These are phyloP conservation scores for Fusarium sp. DNA, from an alignment of 2,329 filamentous ascomycete genomes.

Conservation along the genomic window DNA sequence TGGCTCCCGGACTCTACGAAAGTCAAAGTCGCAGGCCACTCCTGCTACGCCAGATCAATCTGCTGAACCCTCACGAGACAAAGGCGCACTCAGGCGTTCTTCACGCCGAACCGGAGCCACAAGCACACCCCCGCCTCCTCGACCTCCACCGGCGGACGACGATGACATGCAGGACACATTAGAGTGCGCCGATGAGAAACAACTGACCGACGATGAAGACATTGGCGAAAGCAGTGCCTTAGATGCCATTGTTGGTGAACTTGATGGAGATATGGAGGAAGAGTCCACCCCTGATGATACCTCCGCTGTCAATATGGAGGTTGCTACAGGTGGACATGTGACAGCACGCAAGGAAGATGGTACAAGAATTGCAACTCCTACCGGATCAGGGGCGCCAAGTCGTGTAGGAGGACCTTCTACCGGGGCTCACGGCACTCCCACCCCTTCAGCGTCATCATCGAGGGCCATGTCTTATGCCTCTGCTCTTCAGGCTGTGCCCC, in stretches of 20 bases:
- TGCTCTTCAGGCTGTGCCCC: conserved; percentile 83
- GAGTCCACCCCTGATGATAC: conserved; percentile 76
- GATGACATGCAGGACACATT: conserved; percentile 79
- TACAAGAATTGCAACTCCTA: conserved; percentile 86
- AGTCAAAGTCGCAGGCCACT: conserved; percentile 65
- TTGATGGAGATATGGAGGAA: conserved; percentile 88
- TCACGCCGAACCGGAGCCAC: conserved; percentile 71
- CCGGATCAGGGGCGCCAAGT: conserved; percentile 65
- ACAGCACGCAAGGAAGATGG: conserved; percentile 94
- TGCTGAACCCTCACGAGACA: conserved; percentile 70
- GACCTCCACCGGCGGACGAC: conserved; percentile 69
- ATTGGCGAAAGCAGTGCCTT: conserved; percentile 77
- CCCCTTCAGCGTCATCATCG: conserved; percentile 69
- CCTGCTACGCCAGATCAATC: conserved; percentile 62
- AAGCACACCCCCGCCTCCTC: conserved; percentile 66
- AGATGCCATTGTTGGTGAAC: conserved; percentile 90
- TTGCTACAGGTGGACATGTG: conserved; percentile 87
- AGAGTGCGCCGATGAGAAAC: conserved; percentile 94
- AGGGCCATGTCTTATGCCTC: conserved; percentile 86
- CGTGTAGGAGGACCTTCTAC: conserved; percentile 60
- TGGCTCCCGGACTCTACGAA: conserved; percentile 61
- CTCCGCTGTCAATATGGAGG: conserved; percentile 91
- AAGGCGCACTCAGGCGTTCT: conserved; percentile 72
- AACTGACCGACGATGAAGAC: conserved; percentile 80
- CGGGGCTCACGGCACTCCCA: conserved; percentile 62